A percentile compares a stretch with the other conserved stretches of the same genome.
Conservation (phyloP, 2,329 filamentous ascomycete species). For the Dryadomyces quercivorus region DNA sequence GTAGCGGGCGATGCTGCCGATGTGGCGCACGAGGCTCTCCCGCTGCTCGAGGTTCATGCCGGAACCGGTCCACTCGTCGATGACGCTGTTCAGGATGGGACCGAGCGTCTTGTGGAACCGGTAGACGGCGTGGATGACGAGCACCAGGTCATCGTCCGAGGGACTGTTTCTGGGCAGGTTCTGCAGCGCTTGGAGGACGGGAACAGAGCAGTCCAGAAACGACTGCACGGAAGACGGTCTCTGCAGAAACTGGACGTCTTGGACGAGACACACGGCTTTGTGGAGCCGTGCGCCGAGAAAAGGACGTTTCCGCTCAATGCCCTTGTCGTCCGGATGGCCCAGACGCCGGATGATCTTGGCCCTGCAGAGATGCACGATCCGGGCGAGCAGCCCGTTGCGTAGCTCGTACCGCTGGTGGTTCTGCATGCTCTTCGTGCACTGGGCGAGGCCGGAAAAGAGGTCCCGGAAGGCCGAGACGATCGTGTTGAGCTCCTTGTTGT, state of each 20-base stretch:
- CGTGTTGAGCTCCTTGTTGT: not conserved
- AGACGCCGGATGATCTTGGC: not conserved
- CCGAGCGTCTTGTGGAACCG: not conserved
- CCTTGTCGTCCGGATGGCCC: not conserved
- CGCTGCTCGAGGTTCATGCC: not conserved
- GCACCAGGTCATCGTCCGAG: not conserved
- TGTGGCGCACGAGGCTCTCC: conserved; percentile 6
- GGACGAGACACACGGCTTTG: not conserved
- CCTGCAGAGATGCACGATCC: not conserved
- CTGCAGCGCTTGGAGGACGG: not conserved
- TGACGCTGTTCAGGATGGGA: not conserved
- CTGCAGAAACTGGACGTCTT: not conserved
- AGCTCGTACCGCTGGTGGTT: too few relatives aligned
- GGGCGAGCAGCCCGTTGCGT: not conserved
- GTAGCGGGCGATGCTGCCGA: conserved; percentile 26
- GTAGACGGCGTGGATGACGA: not conserved
- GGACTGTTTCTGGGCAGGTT: not conserved
- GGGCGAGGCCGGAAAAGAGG: not conserved
- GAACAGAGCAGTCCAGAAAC: not conserved
- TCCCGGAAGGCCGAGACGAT: not conserved
- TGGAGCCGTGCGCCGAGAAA: not conserved
- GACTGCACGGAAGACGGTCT: not conserved
- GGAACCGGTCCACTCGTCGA: not conserved
- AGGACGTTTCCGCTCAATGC: too few relatives aligned
- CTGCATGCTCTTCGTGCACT: not conserved